Percentiles rank a stretch among this genome's conserved stretches.
Conservation (phyloP, 768 basidiomycete genomes). For the Trametes meyenii region DNA sequence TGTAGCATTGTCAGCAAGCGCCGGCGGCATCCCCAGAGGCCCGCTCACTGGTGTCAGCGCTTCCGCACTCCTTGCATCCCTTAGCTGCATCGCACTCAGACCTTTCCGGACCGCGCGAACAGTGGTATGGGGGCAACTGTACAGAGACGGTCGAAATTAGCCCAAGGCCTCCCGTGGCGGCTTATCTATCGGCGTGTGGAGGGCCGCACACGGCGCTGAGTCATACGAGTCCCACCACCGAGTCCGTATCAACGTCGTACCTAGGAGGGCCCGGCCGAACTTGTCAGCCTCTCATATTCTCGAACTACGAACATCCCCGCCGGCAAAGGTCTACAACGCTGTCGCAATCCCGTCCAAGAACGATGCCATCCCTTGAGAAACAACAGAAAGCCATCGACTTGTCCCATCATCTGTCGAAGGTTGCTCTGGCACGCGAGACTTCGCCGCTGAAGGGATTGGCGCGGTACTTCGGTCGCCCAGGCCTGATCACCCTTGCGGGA, state of each 20-base stretch:
- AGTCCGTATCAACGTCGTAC: not conserved
- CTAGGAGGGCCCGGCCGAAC: not conserved
- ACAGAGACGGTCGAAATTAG: not conserved
- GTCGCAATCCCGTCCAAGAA: slow-evolving; percentile 13
- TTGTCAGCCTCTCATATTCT: not conserved
- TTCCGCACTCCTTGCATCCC: not conserved
- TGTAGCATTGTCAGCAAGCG: too few species aligned
- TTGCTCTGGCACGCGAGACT: slow-evolving; percentile 49
- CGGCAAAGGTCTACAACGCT: not conserved
- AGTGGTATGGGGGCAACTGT: too few species aligned
- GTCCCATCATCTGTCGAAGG: slow-evolving; percentile 68
- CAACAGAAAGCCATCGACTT: slow-evolving; percentile 59
- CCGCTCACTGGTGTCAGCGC: not conserved
- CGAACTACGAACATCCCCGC: slow-evolving; percentile 1
- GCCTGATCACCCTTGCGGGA: slow-evolving; percentile 66
- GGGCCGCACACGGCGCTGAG: not conserved
- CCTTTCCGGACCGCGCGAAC: too few species aligned
- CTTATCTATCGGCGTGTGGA: slow-evolving; percentile 8
- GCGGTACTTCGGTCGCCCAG: slow-evolving; percentile 58
- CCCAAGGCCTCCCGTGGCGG: not conserved
- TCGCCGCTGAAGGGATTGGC: slow-evolving; percentile 71
- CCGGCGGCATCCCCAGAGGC: too few species aligned
- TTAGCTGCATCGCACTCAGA: not conserved
- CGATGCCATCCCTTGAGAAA: slow-evolving; percentile 35
- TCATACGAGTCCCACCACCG: slow-evolving; percentile 3